Evolutionary conservation across 164 flowering plant genomes (phyloP), one percentile per base, ranked within the genome.

Genomic region (Tinospora cordifolia): DNA sequence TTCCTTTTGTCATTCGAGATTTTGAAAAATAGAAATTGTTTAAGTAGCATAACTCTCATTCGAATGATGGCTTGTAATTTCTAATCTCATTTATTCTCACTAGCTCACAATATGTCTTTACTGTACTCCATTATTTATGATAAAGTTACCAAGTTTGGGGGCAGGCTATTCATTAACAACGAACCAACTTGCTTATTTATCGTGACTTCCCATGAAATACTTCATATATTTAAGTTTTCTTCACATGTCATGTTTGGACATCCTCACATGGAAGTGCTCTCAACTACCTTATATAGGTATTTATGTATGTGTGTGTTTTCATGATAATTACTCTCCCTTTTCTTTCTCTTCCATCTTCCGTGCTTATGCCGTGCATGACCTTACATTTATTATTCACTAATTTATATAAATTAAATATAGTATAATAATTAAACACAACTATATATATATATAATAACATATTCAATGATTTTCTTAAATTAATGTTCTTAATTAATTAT

Each of bases 181-280:
- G 8, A 54, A 54, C 11, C 60, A 54, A 54, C 60, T 54, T 3
- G 60, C 60, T 19, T 4, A 30, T 30, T n/a, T n/a, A n/a, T n/a
- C n/a, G n/a, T n/a, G n/a, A n/a, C n/a, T n/a, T n/a, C n/a, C n/a
- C n/a, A 51, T 51, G 59, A 51, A 22, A 22, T 51, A 17, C 59
- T 6, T 51, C 59, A 6, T 51, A 3, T 51, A 51, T 51, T 44
- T 54, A 54, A 54, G 60, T 54, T 54, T 30, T 54, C 60, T n/a
- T 54, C 60, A 54, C 60, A 54, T 54, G 60, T n/a, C 22, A 54
- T 54, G 60, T 54, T 54, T 54, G 60, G 60, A 54, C 60, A 54
- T 19, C n/a, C 60, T 54, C 60, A 54, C 21, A 54, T 54, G 60
- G 60, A 54, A 17, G n/a, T 54, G 24, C 24, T 21, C n/a, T 22